Base-by-base conservation (phyloP, 2,329 filamentous ascomycete genomes). In the Ciborinia camelliae region DNA sequence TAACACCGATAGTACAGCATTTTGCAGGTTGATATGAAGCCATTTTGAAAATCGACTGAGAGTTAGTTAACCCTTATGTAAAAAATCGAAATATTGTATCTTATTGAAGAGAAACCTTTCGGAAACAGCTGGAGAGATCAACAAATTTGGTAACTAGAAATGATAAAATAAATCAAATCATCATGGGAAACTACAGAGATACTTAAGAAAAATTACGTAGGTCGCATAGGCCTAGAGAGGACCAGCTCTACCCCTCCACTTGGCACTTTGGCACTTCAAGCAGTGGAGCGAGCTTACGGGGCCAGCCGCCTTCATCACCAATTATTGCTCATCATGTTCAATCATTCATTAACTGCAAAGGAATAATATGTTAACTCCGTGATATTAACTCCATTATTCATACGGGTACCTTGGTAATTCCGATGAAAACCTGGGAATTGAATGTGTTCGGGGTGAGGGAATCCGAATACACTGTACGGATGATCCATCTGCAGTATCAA, bases 1-100 rank as follows among this genome's bases (percentile, higher is more conserved):
- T 75, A 5, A 75, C 68, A 63, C 74, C 74, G 47, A 73, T 62
- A 12, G 73, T 74, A 67, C 74, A 76, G 63, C 74, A 76, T 53
- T 66, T 65, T n/a, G 69, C 66, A 14, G 74, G 74, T 28, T 72
- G 71, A 23, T 75, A 70, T 26, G 74, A 75, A 23, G 74, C 72
- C 74, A 76, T 76, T 64, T 41, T 72, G 50, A 12, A 45, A 47
- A 39, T 32, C 15, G 30, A 47, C 26, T 23, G 47, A 53, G 18
- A n/a, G 20, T 53, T 39, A n/a, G n/a, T n/a, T n/a, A n/a, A n/a
- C n/a, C n/a, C n/a, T n/a, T n/a, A 20, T 10, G 23, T 30, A 10
- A 62, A 30, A 18, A 20, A n/a, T n/a, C n/a, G 37, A 20, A 39
- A 54, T 23, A 54, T 23, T 7, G 18, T 43, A 4, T 51, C 7